Evolutionary conservation across 208 protist genomes (phyloP).

Genomic region (Leishmania arabica): DNA sequence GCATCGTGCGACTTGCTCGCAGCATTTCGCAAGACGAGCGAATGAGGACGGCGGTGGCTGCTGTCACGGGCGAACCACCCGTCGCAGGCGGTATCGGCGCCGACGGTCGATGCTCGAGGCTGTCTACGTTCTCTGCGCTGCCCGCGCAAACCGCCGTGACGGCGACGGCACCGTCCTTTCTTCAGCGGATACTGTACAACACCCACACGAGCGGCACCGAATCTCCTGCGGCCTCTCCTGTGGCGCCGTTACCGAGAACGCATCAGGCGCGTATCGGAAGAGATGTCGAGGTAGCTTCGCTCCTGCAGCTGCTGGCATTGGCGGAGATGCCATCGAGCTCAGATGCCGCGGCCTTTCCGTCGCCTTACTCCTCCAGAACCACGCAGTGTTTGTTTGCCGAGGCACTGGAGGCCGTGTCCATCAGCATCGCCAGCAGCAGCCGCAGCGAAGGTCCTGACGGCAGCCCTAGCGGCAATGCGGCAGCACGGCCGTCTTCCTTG

Average conservation of each 20-base stretch:
- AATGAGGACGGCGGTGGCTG: constrained; percentile 1
- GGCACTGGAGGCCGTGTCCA: not conserved
- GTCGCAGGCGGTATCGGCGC: not conserved
- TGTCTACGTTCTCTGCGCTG: not conserved
- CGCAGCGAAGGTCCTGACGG: not conserved
- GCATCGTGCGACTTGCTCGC: constrained; percentile 11
- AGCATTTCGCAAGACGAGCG: constrained; percentile 5
- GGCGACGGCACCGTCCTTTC: not conserved
- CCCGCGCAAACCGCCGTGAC: not conserved
- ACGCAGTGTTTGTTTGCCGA: not conserved
- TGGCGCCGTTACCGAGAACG: not conserved
- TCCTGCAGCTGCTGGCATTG: constrained; percentile 24
- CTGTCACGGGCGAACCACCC: not conserved
- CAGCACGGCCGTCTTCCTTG: not conserved
- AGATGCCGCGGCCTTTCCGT: not conserved
- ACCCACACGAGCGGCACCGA: not conserved
- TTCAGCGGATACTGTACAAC: constrained; percentile 8
- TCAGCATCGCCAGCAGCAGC: not conserved
- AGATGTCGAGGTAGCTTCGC: not conserved
- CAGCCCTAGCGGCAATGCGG: not conserved
- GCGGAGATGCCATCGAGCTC: constrained; percentile 17
- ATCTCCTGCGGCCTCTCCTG: not conserved
- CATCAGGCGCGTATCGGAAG: not conserved
- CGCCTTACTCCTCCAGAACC: not conserved
- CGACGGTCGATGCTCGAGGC: not conserved